phyloP scores from a whole-genome alignment of 148 eudicot species.

The Vaccinium myrtillus region DNA sequence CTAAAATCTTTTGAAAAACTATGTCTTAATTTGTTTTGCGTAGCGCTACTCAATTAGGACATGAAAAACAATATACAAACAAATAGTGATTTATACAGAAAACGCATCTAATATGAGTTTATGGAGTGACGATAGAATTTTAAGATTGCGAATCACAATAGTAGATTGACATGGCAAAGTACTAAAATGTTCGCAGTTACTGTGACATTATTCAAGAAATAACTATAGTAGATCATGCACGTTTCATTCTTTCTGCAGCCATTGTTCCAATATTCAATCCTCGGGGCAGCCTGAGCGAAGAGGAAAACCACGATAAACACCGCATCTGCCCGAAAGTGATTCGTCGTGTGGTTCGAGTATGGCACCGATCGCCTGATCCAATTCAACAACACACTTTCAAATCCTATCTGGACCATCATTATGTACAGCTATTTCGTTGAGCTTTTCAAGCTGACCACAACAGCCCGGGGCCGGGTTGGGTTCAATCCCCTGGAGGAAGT shows the following conservation, averaged over 20 bases:
- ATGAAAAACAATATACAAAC: neutral
- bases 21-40: neutral
- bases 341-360: neutral
- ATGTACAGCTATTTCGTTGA: neutral
- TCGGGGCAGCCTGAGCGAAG: neutral
- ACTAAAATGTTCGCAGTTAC: neutral
- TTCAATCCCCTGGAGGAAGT: conserved; percentile 4
- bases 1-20: too few relatives aligned
- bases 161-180: neutral
- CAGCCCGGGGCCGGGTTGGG: too few relatives aligned
- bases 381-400: neutral
- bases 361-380: neutral
- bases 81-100: neutral
- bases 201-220: neutral
- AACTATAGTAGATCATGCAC: too few relatives aligned
- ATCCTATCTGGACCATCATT: neutral
- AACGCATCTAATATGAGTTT: neutral
- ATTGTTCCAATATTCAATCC: neutral
- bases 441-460: neutral
- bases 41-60: neutral
- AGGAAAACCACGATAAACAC: neutral
- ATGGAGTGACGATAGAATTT: neutral
- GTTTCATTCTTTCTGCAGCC: too few relatives aligned
- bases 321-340: neutral
- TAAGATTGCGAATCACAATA: neutral